phyloP scores from a whole-genome alignment of 164 flowering plant species.

The Chloranthus sessilifolius region DNA sequence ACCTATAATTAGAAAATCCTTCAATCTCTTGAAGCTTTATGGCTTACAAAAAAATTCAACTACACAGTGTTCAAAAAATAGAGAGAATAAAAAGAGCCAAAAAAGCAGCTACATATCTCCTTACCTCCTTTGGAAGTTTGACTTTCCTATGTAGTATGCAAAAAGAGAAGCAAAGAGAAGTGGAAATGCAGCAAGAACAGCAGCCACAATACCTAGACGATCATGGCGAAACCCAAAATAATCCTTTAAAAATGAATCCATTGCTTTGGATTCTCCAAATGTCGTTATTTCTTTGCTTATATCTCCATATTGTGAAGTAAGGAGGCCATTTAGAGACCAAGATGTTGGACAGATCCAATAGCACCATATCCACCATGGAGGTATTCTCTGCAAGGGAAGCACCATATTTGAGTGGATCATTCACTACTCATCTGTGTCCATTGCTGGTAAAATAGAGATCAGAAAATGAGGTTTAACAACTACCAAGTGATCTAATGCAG shows the following conservation, averaged over 20 bases:
- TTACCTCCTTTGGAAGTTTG: conserved; percentile 37
- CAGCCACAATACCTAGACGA: conserved; percentile 16
- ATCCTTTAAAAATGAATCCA: conserved; percentile 17
- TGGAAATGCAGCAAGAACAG: conserved; percentile 15
- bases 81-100: no score
- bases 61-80: no score
- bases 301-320: conserved; percentile 52
- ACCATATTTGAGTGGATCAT: not conserved
- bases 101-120: no score
- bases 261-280: conserved; percentile 15
- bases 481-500: no score
- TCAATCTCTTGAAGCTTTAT: no score
- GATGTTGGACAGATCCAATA: conserved; percentile 34
- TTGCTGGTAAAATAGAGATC: no score
- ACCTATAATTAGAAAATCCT: no score
- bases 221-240: conserved; percentile 21
- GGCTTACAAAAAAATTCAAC: no score
- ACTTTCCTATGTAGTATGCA: conserved; percentile 22
- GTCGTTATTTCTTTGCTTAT: conserved; percentile 13
- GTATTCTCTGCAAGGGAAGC: conserved; percentile 34
- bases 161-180: conserved; percentile 23
- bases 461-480: no score
- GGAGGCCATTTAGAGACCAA: conserved; percentile 36
- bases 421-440: not conserved
- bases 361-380: conserved; percentile 52